These are phyloP conservation scores for Leptographium galeiforme DNA, from an alignment of 2,329 filamentous ascomycete species.

Conservation along the genomic window DNA sequence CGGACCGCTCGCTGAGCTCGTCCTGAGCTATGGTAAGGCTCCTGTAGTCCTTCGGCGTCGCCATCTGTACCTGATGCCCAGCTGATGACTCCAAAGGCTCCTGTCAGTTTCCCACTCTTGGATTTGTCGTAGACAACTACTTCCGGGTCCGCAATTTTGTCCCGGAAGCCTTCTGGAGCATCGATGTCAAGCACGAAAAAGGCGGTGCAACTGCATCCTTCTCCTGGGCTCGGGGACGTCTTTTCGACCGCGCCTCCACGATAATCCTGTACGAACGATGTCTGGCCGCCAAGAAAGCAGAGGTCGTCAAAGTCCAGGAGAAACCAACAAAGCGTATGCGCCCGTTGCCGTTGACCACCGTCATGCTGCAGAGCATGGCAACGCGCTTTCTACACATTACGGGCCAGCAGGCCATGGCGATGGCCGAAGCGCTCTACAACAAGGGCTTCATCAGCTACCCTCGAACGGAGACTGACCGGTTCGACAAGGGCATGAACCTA, in stretches of 20 bases:
- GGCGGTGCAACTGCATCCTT: constrained; percentile 73
- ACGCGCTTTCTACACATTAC: constrained; percentile 81
- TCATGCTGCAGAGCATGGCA: constrained; percentile 92
- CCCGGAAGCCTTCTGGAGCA: constrained; percentile 83
- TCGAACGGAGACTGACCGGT: constrained; percentile 91
- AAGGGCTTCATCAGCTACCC: constrained; percentile 97
- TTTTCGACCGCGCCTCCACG: constrained; percentile 79
- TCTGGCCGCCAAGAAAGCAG: constrained; percentile 59
- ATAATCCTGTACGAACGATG: constrained; percentile 78
- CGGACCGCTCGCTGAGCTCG: constrained; percentile 46
- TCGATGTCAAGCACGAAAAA: constrained; percentile 68
- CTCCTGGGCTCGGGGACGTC: constrained; percentile 63
- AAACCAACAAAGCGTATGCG: constrained; percentile 93
- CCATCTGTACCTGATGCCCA: background rate
- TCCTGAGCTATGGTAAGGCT: constrained; percentile 66
- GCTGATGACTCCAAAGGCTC: constrained; percentile 41
- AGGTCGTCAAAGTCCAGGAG: constrained; percentile 72
- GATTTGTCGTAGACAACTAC: constrained; percentile 94
- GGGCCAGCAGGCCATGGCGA: constrained; percentile 77
- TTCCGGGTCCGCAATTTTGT: constrained; percentile 89
- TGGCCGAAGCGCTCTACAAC: constrained; percentile 79
- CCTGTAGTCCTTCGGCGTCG: background rate
- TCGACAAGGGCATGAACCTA: constrained; percentile 81
- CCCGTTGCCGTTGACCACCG: constrained; percentile 83
- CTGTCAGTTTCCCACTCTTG: constrained; percentile 92